Conservation (phyloP, 495 filamentous ascomycete genomes). For the Tuber magnatum region DNA sequence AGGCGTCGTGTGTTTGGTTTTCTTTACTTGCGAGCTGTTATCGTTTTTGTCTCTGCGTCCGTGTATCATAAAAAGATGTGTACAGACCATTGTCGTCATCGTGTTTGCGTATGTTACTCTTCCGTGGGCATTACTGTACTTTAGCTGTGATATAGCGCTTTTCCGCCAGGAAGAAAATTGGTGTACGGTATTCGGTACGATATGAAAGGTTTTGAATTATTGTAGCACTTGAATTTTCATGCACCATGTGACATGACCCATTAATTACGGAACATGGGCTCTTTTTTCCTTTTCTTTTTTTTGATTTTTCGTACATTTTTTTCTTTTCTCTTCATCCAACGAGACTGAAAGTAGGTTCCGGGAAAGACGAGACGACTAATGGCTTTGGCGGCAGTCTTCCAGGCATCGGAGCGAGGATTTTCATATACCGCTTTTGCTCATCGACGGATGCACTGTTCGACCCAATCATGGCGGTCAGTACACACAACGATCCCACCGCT, state of each 20-base stretch:
- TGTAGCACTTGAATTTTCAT: background rate
- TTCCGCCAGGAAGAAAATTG: background rate
- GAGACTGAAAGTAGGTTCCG: slow-evolving; percentile 36
- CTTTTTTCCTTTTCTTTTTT: background rate
- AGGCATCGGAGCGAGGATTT: slow-evolving; percentile 71
- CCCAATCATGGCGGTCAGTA: slow-evolving; percentile 40
- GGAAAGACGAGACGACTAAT: slow-evolving; percentile 49
- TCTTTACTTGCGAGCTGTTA: background rate
- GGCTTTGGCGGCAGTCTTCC: slow-evolving; percentile 70
- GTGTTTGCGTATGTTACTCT: background rate
- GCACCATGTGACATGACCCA: background rate
- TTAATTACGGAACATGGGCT: background rate
- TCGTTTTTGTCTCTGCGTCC: background rate
- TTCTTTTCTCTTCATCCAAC: slow-evolving; percentile 19
- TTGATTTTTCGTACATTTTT: background rate
- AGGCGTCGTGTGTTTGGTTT: slow-evolving; percentile 2
- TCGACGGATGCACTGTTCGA: slow-evolving; percentile 59
- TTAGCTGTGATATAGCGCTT: background rate
- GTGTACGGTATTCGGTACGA: background rate
- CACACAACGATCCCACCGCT: background rate
- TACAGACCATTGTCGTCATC: background rate
- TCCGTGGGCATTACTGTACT: background rate
- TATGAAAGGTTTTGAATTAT: background rate
- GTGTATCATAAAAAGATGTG: background rate
- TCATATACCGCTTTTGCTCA: slow-evolving; percentile 69